These are phyloP conservation scores for Lenzites betulinus DNA, from an alignment of 768 basidiomycete species.

Conservation along the genomic window DNA sequence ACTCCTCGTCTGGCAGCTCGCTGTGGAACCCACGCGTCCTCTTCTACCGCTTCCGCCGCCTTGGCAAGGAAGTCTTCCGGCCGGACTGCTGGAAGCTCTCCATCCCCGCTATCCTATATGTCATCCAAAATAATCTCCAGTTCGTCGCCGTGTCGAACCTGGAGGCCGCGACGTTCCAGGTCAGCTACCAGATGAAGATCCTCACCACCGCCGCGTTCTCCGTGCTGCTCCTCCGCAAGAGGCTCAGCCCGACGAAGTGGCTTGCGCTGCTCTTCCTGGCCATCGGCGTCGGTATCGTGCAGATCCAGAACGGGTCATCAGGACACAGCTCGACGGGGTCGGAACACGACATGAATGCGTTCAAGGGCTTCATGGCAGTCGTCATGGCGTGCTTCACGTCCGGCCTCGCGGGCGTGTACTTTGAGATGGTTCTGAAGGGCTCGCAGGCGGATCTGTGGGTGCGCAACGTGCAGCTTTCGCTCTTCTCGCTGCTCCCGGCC, in stretches of 20 bases:
- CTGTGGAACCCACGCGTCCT: slow-evolving; percentile 40
- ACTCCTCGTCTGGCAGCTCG: slow-evolving; percentile 34
- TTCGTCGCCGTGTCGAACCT: slow-evolving; percentile 94
- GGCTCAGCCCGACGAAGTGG: slow-evolving; percentile 79
- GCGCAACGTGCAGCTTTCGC: slow-evolving; percentile 92
- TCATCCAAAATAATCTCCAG: slow-evolving; percentile 94
- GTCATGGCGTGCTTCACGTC: slow-evolving; percentile 91
- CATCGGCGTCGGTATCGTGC: slow-evolving; percentile 86
- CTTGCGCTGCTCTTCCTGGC: slow-evolving; percentile 81
- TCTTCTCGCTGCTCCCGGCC: slow-evolving; percentile 92
- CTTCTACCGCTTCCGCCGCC: slow-evolving; percentile 51
- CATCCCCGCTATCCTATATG: slow-evolving; percentile 94
- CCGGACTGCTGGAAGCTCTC: slow-evolving; percentile 97
- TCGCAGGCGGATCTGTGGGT: slow-evolving; percentile 92
- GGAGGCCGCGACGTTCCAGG: slow-evolving; percentile 95
- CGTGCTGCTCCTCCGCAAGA: slow-evolving; percentile 77
- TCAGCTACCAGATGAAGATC: slow-evolving; percentile 97
- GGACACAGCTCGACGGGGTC: background rate
- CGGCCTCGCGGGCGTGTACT: slow-evolving; percentile 96
- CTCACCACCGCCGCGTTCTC: slow-evolving; percentile 92
- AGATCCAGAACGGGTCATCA: slow-evolving; percentile 32
- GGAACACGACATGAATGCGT: slow-evolving; percentile 67
- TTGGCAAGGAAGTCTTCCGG: slow-evolving; percentile 76
- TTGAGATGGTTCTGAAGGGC: slow-evolving; percentile 95
- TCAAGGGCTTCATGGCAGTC: slow-evolving; percentile 90